Evolutionary conservation across 2,329 filamentous ascomycete genomes (phyloP).

Genomic region (Aspergillus ochraceoroseus): DNA sequence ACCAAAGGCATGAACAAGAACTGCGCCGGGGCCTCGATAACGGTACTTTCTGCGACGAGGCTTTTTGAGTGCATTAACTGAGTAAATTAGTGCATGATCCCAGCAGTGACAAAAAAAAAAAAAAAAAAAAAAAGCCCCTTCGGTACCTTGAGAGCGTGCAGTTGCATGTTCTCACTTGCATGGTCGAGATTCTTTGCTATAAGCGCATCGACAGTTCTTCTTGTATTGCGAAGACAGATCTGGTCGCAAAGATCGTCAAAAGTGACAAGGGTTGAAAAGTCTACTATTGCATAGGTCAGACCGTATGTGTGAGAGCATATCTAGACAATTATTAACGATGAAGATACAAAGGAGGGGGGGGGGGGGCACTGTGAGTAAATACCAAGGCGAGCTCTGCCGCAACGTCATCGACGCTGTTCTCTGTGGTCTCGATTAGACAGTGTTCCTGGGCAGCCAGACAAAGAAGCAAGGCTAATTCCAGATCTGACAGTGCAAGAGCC

Average conservation of each 20-base stretch:
- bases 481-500: conserved; percentile 73
- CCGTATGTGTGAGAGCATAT: conserved; percentile 67
- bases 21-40: conserved; percentile 67
- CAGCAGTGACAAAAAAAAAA: too few relatives aligned
- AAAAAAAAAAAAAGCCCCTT: neutral
- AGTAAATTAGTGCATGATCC: conserved; percentile 36
- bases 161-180: conserved; percentile 71
- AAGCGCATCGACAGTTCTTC: conserved; percentile 65
- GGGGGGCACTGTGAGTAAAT: conserved; percentile 17
- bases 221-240: conserved; percentile 45
- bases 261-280: conserved; percentile 67
- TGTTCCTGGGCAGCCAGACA: conserved; percentile 78
- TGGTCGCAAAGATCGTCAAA: conserved; percentile 74
- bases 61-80: conserved; percentile 74
- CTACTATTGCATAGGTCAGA: conserved; percentile 63
- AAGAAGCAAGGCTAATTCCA: conserved; percentile 80
- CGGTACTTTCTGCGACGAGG: conserved; percentile 68
- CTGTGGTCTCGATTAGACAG: conserved; percentile 75
- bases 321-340: conserved; percentile 38
- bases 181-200: conserved; percentile 74
- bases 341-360: neutral
- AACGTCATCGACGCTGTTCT: conserved; percentile 60
- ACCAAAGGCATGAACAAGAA: conserved; percentile 80
- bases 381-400: conserved; percentile 69
- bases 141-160: conserved; percentile 64